Evolutionary conservation across 1,139 yeast genomes (phyloP), one percentile per base, ranked within the genome.

Genomic region (Suhomyces panamericanus): DNA sequence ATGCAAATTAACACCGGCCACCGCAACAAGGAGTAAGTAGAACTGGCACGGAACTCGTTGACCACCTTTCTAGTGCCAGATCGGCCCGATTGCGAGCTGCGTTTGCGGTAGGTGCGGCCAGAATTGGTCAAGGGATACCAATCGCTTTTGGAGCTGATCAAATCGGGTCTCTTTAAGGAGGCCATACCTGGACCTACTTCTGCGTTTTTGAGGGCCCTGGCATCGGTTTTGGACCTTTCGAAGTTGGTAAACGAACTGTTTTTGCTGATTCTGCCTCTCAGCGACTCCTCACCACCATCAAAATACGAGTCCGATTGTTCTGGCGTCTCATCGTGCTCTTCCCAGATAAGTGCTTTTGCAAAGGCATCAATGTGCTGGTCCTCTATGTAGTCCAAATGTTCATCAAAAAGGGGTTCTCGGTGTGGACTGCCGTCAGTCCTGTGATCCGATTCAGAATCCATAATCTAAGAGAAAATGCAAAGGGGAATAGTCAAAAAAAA

Each of bases 1-100:
- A 83, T 78, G 22, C 77, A 63, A 0, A 77, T 42, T 38, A 86
- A 65, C 2, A 84, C 61, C 0, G 95, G 95, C 80, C 87, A 85
- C 40, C 93, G 65, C 31, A 86, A 65, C 1, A 85, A 36, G 24
- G 73, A 69, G 56, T 81, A 86, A 0, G 83, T 70, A 13, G 70
- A 54, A 39, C 80, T 78, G 27, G 67, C 63, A 20, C 78, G 60
- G 46, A 78, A 75, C 47, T 77, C 78, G 47, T 75, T 74, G 38
- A 43, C 35, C 66, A 69, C 51, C 63, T 52, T 38, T 60, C 63
- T 41, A 55, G 55, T 14, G 44, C 53, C 49, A 39, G 51, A 36
- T 39, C 49, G 35, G 35, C 39, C 27, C 34, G 39, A 35, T 43
- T 44, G 22, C 32, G 22, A 35, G 31, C 29, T 22, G n/a, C 34